Evolutionary conservation across 2,329 filamentous ascomycete species (phyloP).

Genomic region (Dryadomyces quercivorus): DNA sequence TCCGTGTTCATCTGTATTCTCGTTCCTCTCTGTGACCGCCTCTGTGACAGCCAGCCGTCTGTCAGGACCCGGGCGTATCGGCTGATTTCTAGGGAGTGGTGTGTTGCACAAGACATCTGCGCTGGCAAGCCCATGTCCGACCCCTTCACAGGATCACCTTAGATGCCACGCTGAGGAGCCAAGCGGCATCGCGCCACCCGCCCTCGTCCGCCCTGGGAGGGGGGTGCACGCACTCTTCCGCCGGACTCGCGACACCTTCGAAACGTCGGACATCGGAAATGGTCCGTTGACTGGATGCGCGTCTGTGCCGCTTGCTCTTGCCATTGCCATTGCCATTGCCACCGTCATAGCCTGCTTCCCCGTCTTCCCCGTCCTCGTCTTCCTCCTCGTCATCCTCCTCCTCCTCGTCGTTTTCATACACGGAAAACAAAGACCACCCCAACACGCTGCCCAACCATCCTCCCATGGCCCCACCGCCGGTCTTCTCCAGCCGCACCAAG

Average conservation of each 20-base stretch:
- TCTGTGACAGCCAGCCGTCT: too few species aligned
- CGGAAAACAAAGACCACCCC: constrained; percentile 50
- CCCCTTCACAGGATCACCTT: constrained; percentile 40
- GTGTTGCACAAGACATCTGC: too few species aligned
- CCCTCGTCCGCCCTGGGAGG: constrained; percentile 41
- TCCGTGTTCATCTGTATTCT: too few species aligned
- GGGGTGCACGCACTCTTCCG: constrained; percentile 34
- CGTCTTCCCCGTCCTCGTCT: constrained; percentile 22
- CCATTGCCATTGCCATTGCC: constrained; percentile 13
- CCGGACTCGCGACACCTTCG: constrained; percentile 26
- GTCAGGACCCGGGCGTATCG: neutral
- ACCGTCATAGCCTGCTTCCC: constrained; percentile 22
- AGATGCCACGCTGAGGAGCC: constrained; percentile 52
- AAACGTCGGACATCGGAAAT: constrained; percentile 14
- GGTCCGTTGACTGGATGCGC: constrained; percentile 8
- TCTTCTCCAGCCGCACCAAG: constrained; percentile 40
- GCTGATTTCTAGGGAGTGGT: too few species aligned
- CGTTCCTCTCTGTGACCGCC: too few species aligned
- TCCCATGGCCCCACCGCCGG: constrained; percentile 35
- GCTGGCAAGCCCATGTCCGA: too few species aligned
- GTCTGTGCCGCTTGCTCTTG: constrained; percentile 17
- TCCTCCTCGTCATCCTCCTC: constrained; percentile 27
- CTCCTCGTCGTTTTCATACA: constrained; percentile 47
- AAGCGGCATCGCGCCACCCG: constrained; percentile 55
- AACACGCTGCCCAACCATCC: constrained; percentile 48